These are phyloP conservation scores for Dipteronia sinensis DNA, from an alignment of 345 rosid genomes.

Conservation along the genomic window DNA sequence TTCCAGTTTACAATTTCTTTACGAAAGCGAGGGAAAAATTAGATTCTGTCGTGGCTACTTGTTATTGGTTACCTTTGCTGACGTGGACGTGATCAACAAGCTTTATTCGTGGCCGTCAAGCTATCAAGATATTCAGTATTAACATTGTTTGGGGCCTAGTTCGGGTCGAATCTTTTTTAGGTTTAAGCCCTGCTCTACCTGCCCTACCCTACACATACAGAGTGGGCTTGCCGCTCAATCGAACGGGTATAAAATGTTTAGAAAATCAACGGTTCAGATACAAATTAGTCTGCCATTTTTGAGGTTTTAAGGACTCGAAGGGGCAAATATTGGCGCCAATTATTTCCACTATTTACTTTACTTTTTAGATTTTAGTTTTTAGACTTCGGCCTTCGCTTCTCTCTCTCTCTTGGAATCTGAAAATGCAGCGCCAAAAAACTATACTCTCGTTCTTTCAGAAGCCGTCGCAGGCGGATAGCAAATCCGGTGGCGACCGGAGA, in stretches of 20 bases:
- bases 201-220: no score
- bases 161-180: no score
- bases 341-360: neutral
- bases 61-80: neutral
- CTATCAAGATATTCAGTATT: neutral
- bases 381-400: neutral
- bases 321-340: conserved; percentile 52
- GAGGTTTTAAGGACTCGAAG: conserved; percentile 4
- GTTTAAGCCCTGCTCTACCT: neutral
- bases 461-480: conserved; percentile 48
- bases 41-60: conserved; percentile 12
- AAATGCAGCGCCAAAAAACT: conserved; percentile 85
- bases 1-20: neutral
- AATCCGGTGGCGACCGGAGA: conserved; percentile 28
- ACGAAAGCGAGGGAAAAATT: neutral
- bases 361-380: neutral
- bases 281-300: conserved; percentile 9
- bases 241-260: neutral
- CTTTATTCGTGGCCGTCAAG: neutral
- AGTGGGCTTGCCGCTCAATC: neutral
- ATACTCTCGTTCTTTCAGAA: conserved; percentile 72
- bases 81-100: conserved; percentile 19
- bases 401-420: conserved; percentile 10
- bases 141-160: no score
- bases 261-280: conserved; percentile 16